Evolutionary conservation across 768 basidiomycete genomes (phyloP).

Genomic region (Suillus paluster): DNA sequence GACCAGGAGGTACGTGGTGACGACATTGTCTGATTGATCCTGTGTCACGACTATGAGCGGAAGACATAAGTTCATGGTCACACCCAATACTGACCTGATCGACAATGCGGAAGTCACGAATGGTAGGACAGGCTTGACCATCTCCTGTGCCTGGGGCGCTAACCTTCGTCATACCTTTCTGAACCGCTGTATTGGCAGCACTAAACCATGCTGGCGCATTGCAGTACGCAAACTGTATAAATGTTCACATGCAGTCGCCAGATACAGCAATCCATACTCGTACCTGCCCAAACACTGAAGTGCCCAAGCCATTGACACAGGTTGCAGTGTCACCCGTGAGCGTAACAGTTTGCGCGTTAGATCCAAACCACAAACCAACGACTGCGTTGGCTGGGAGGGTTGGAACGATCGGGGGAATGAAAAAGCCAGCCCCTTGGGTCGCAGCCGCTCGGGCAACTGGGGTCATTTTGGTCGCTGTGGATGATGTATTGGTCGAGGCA

Average conservation of each 20-base stretch:
- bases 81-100: constrained; percentile 20
- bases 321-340: constrained; percentile 24
- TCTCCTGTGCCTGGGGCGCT: constrained; percentile 24
- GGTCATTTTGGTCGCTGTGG: neutral
- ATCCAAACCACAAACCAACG: constrained; percentile 34
- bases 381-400: constrained; percentile 27
- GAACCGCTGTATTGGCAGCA: constrained; percentile 24
- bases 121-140: constrained; percentile 30
- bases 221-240: constrained; percentile 27
- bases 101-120: constrained; percentile 31
- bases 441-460: neutral
- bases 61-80: neutral
- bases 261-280: neutral
- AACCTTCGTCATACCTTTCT: constrained; percentile 22
- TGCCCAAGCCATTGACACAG: constrained; percentile 27
- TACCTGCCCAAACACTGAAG: constrained; percentile 32
- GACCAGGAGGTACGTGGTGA: constrained; percentile 33
- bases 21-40: constrained; percentile 34
- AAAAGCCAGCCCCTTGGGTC: constrained; percentile 22
- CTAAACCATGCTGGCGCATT: constrained; percentile 30
- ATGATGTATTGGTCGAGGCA: neutral
- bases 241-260: neutral
- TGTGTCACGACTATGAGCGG: constrained; percentile 7
- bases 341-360: constrained; percentile 26
- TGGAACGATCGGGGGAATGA: constrained; percentile 24